phyloP scores from a whole-genome alignment of 106 monocot genomes.

The Alisma plantagoaquatica region DNA sequence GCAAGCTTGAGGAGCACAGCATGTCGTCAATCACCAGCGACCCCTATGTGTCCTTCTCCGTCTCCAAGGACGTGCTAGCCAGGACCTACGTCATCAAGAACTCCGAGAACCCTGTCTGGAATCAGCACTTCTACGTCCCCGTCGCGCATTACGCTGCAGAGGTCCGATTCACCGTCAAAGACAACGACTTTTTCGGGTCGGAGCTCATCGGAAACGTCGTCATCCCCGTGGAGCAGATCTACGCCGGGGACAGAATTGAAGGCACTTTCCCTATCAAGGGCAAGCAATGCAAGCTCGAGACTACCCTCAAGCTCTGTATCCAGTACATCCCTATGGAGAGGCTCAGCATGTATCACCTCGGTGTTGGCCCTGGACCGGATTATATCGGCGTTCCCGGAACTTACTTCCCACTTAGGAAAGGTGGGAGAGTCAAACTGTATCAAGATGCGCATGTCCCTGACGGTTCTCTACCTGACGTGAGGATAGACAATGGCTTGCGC shows the following conservation, averaged over 20 bases:
- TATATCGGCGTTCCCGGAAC: conserved; percentile 61
- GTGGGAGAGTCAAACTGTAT: conserved; percentile 61
- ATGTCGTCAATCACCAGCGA: conserved; percentile 69
- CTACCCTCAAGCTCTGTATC: conserved; percentile 54
- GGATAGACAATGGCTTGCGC: conserved; percentile 27
- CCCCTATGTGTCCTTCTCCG: conserved; percentile 65
- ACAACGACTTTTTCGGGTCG: conserved; percentile 71
- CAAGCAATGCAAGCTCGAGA: conserved; percentile 57
- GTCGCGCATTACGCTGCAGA: conserved; percentile 72
- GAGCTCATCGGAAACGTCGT: conserved; percentile 68
- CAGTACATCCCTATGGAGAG: conserved; percentile 59
- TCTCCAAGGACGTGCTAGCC: conserved; percentile 40
- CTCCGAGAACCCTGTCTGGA: conserved; percentile 84
- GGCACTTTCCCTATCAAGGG: conserved; percentile 65
- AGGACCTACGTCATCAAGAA: conserved; percentile 80
- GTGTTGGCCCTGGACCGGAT: conserved; percentile 46
- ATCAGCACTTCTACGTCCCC: conserved; percentile 72
- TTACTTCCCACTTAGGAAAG: conserved; percentile 70
- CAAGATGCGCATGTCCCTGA: conserved; percentile 90
- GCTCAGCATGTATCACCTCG: conserved; percentile 50
- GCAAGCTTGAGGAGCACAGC: conserved; percentile 24
- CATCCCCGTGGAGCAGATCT: conserved; percentile 50
- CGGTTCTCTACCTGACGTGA: conserved; percentile 51
- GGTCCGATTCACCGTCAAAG: conserved; percentile 65
- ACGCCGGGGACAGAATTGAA: conserved; percentile 48